Evolutionary conservation across 1,284 basidiomycete genomes (phyloP), one percentile per base, ranked within the genome.

Genomic region (Rhodotorula sp.): DNA sequence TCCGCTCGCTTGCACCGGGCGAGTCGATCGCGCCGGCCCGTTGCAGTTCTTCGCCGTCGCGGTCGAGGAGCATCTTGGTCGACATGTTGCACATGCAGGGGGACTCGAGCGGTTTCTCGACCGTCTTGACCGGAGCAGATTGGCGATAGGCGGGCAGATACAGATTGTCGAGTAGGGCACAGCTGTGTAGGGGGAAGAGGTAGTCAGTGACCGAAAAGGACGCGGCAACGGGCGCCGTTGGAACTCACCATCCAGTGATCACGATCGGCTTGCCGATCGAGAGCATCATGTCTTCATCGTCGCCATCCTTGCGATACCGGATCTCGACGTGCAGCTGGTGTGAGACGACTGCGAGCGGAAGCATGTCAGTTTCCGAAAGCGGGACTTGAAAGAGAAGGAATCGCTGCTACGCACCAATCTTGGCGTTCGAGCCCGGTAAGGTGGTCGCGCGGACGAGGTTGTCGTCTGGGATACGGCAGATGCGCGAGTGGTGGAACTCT

Each of bases 361-460:
- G n/a, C n/a, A 8, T 3, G 29, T 56, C 54, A 56, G 26, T 21
- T 29, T 0, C 5, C 3, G 39, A 43, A 43, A 12, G 39, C 39
- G 39, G 12, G 39, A 34, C 34, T n/a, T 4, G 34, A 7, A 14
- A 43, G 10, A 10, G 39, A 1, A 43, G 39, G 5, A 14, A n/a
- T 26, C 12, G 54, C 16, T 26, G 5, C 18, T 1, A 26, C 54
- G 26, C 26, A 56, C 54, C 26, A 18, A 76, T 76, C 56, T n/a
- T 52, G n/a, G 67, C 67, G 2, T 69, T 61, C 26, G 43, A 58
- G 1, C 58, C 69, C 1, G 65, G 62, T 7, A 76, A 69, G 12
- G 75, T 75, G 14, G 70, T 63, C 10, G 75, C 65, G 5, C 75
- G 48, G 3, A 74, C 70, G n/a, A 63, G 47, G 48, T 76, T 73